Conservation (phyloP, 768 basidiomycete genomes). For the Heimioporus sp. region DNA sequence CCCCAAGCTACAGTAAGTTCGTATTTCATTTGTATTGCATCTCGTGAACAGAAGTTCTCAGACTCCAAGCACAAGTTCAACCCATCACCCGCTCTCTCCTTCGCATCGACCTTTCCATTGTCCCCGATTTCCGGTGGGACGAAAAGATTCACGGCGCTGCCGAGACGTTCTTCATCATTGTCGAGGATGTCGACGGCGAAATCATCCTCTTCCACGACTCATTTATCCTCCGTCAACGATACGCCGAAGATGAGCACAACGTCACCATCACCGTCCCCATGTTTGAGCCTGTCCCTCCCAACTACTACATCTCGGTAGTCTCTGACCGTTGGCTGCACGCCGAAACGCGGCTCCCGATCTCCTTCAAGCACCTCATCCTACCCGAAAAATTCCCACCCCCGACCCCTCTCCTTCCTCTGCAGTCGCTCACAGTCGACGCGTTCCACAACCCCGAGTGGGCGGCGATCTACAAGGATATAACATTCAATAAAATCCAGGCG, state of each 20-base stretch:
- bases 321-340: slow-evolving; percentile 96
- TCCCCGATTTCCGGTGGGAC: slow-evolving; percentile 99
- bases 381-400: slow-evolving; percentile 96
- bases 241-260: slow-evolving; percentile 91
- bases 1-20: slow-evolving; percentile 83
- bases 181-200: slow-evolving; percentile 98
- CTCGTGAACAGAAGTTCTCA: slow-evolving; percentile 23
- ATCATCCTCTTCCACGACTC: slow-evolving; percentile 92
- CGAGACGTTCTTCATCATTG: slow-evolving; percentile 90
- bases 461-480: slow-evolving; percentile 73
- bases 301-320: slow-evolving; percentile 94
- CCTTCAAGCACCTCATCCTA: slow-evolving; percentile 96
- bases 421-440: slow-evolving; percentile 84
- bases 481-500: slow-evolving; percentile 98
- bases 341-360: slow-evolving; percentile 91
- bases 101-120: slow-evolving; percentile 89
- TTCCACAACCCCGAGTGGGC: slow-evolving; percentile 94
- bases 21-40: not conserved
- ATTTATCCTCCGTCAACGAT: slow-evolving; percentile 89
- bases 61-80: slow-evolving; percentile 92
- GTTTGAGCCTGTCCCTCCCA: slow-evolving; percentile 96
- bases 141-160: slow-evolving; percentile 87
- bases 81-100: slow-evolving; percentile 94
- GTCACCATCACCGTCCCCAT: slow-evolving; percentile 95
- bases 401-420: slow-evolving; percentile 90